These are phyloP conservation scores for Hyaloraphidium curvatum DNA, from an alignment of 192 early-diverging fungal genomes.

Conservation along the genomic window DNA sequence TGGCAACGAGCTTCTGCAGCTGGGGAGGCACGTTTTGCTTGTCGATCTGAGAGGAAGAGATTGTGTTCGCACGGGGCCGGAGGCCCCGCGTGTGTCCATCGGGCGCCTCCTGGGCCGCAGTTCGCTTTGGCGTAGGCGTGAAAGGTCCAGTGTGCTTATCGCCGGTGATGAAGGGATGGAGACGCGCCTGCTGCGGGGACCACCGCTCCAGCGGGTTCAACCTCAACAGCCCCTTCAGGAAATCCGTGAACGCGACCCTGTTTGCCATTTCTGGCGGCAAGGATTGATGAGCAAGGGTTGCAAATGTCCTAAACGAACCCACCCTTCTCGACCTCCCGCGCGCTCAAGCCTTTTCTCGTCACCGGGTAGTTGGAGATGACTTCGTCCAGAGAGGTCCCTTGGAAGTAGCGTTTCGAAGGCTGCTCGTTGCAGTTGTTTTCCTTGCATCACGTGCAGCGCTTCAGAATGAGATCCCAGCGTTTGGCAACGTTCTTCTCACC, in stretches of 20 bases:
- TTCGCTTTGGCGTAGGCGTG: slow-evolving; percentile 17
- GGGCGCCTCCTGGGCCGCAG: background rate
- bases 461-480: background rate
- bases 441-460: slow-evolving; percentile 9
- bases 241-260: slow-evolving; percentile 71
- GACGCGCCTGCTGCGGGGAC: slow-evolving; percentile 82
- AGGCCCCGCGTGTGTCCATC: background rate
- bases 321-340: slow-evolving; percentile 59
- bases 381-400: slow-evolving; percentile 66
- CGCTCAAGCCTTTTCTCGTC: slow-evolving; percentile 35
- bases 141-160: slow-evolving; percentile 54
- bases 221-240: slow-evolving; percentile 71
- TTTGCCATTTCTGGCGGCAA: slow-evolving; percentile 37
- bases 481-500: slow-evolving; percentile 7
- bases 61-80: slow-evolving; percentile 28
- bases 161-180: slow-evolving; percentile 92
- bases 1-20: slow-evolving; percentile 24
- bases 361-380: slow-evolving; percentile 75
- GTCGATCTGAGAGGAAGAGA: slow-evolving; percentile 18
- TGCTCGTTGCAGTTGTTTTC: slow-evolving; percentile 73
- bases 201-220: slow-evolving; percentile 83
- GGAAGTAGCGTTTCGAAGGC: slow-evolving; percentile 82
- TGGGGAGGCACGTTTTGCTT: slow-evolving; percentile 23
- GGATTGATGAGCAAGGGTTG: slow-evolving; percentile 8
- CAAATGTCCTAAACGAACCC: slow-evolving; percentile 2